Conservation (phyloP, 345 rosid genomes). For the Balakata baccata region DNA sequence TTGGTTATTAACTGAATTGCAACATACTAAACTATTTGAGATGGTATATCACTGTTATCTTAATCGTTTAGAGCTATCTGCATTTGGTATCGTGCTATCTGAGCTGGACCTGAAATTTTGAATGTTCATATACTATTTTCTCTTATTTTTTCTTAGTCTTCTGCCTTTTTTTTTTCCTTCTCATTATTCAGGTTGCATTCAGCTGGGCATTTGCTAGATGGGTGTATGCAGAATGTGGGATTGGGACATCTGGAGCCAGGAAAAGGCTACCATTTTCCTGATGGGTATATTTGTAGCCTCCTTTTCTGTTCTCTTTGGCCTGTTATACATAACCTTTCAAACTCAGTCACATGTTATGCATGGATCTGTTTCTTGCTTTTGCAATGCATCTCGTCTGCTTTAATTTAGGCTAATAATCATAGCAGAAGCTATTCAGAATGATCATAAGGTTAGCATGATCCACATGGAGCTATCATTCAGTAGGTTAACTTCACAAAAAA, state of each 20-base stretch:
- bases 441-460: neutral
- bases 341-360: neutral
- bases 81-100: neutral
- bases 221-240: conserved; percentile 58
- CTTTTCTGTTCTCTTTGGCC: neutral
- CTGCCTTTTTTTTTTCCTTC: neutral
- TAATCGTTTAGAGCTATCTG: neutral
- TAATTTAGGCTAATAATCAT: neutral
- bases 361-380: neutral
- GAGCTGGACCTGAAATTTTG: neutral
- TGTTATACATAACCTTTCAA: neutral
- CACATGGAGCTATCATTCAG: neutral
- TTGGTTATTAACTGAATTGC: too few relatives aligned
- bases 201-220: conserved; percentile 81
- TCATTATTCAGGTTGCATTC: conserved; percentile 60
- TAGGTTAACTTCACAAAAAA: neutral
- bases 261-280: conserved; percentile 88
- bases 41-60: neutral
- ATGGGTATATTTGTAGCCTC: conserved; percentile 46
- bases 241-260: conserved; percentile 64
- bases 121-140: neutral
- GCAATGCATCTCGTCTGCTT: neutral
- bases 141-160: neutral
- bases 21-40: neutral
- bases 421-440: neutral